Evolutionary conservation across 768 basidiomycete genomes (phyloP).

Genomic region (Pleurotus tuoliensis): DNA sequence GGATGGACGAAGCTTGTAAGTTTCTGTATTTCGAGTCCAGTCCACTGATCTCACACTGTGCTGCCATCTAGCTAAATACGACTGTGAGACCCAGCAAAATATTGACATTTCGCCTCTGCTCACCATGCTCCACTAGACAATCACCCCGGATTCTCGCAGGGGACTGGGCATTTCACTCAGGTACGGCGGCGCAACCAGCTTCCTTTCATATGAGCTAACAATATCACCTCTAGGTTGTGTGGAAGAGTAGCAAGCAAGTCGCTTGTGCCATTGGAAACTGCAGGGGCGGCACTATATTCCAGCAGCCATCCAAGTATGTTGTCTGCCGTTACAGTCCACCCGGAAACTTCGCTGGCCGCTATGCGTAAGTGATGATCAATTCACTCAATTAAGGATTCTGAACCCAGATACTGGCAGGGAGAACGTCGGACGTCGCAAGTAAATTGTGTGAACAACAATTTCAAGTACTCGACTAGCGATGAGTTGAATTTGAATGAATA

Average conservation of each 20-base stretch:
- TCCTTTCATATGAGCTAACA: neutral
- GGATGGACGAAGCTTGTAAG: slow-evolving; percentile 27
- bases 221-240: slow-evolving; percentile 36
- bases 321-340: slow-evolving; percentile 26
- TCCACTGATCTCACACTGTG: neutral
- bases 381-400: no score
- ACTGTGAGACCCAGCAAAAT: slow-evolving; percentile 12
- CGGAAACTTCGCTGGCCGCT: slow-evolving; percentile 22
- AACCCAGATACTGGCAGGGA: neutral
- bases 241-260: slow-evolving; percentile 47
- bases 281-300: slow-evolving; percentile 22
- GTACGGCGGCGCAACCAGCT: slow-evolving; percentile 6
- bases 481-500: no score
- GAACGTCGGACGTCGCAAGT: slow-evolving; percentile 9
- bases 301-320: slow-evolving; percentile 18
- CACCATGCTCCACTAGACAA: slow-evolving; percentile 15
- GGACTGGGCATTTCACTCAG: slow-evolving; percentile 30
- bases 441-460: neutral
- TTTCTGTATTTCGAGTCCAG: neutral
- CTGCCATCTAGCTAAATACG: slow-evolving; percentile 17
- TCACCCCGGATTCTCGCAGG: slow-evolving; percentile 19
- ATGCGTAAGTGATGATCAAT: slow-evolving; percentile 12
- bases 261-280: slow-evolving; percentile 43
- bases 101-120: neutral
- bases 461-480: no score